phyloP scores from a whole-genome alignment of 176 grass and related monocot genomes.

The Thalia dealbata region DNA sequence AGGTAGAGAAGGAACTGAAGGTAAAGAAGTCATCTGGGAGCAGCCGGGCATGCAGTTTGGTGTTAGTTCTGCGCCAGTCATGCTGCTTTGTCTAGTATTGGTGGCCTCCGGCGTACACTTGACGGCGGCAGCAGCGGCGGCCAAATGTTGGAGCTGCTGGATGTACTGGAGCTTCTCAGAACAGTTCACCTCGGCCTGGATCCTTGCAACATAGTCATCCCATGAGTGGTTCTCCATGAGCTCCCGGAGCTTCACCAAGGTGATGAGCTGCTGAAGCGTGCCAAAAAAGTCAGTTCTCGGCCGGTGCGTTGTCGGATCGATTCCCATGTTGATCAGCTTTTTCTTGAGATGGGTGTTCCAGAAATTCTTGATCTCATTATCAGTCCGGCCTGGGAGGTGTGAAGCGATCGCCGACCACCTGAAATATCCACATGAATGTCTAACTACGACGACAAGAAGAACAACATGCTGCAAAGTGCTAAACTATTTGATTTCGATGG shows the following conservation, averaged over 20 bases:
- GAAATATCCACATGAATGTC: not conserved
- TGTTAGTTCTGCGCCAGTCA: constrained; percentile 2
- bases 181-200: not conserved
- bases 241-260: not conserved
- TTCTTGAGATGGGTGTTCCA: constrained; percentile 20
- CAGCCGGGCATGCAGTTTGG: constrained; percentile 15
- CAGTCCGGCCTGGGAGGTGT: constrained; percentile 3
- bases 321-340: constrained; percentile 2
- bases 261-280: constrained; percentile 2
- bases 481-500: not conserved
- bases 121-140: constrained; percentile 47
- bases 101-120: constrained; percentile 16
- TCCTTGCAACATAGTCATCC: constrained; percentile 7
- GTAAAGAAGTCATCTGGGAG: constrained; percentile 20
- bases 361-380: constrained; percentile 20
- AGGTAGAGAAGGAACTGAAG: not conserved
- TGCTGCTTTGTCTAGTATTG: constrained; percentile 21
- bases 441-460: too few relatives aligned
- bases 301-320: constrained; percentile 10
- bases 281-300: constrained; percentile 6
- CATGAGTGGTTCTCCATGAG: not conserved
- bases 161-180: constrained; percentile 41
- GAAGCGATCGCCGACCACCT: constrained; percentile 18
- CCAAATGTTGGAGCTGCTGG: constrained; percentile 64
- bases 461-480: too few relatives aligned